phyloP scores from a whole-genome alignment of 257 asterid species.

The Datura wrightii region DNA sequence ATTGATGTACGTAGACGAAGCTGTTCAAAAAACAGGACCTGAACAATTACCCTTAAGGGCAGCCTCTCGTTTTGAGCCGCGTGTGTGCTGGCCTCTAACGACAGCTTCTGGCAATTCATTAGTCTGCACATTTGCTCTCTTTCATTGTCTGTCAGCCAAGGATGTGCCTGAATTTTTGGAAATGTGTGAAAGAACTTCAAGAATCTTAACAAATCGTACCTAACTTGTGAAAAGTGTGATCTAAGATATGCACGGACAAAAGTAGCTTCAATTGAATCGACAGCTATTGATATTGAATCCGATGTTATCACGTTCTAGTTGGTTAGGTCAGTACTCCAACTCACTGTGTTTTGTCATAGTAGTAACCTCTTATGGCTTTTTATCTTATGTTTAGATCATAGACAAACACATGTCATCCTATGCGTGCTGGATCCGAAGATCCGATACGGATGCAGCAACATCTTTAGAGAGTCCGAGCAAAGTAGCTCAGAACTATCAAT shows the following conservation, averaged over 20 bases:
- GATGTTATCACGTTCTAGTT: too few species aligned
- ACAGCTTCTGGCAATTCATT: conserved; percentile 90
- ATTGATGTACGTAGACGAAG: conserved; percentile 81
- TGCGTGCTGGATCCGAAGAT: too few species aligned
- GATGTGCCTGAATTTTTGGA: conserved; percentile 67
- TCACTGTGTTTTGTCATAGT: too few species aligned
- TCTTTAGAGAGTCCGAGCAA: neutral
- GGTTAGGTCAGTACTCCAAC: too few species aligned
- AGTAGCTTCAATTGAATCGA: too few species aligned
- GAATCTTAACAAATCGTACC: neutral
- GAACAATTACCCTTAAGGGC: conserved; percentile 86
- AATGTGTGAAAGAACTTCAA: neutral
- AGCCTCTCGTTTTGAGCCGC: conserved; percentile 94
- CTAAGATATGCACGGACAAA: too few species aligned
- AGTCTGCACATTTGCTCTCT: conserved; percentile 79
- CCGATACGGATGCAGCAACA: neutral
- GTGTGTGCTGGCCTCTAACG: conserved; percentile 89
- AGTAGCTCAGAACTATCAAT: neutral
- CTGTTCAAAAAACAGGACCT: conserved; percentile 89
- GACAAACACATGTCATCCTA: neutral
- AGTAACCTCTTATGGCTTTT: neutral
- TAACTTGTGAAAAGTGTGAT: too few species aligned
- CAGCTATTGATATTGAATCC: too few species aligned
- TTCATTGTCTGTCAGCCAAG: conserved; percentile 78
- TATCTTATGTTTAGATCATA: neutral